These are phyloP conservation scores for Phenoliferia sp. DNA, from an alignment of 1,284 basidiomycete species.

Conservation along the genomic window DNA sequence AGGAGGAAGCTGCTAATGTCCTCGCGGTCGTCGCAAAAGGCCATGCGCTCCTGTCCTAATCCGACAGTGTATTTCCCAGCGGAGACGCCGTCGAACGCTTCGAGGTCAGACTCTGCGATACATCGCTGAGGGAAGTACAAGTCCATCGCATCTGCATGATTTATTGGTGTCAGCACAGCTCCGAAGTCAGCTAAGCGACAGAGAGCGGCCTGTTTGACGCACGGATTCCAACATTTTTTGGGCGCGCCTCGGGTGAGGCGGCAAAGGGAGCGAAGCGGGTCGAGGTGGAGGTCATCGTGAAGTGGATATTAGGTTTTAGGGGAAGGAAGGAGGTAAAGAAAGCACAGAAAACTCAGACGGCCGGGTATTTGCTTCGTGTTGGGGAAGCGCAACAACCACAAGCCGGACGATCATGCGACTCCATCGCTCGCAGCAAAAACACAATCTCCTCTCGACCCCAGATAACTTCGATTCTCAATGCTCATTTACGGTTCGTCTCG, in stretches of 20 bases:
- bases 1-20: conserved; percentile 98
- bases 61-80: conserved; percentile 99
- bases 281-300: conserved; percentile 4
- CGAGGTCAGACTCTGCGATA: conserved; percentile 90
- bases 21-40: conserved; percentile 51
- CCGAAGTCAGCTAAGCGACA: background rate
- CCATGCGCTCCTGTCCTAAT: conserved; percentile 95
- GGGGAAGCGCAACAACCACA: too few species aligned
- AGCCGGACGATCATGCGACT: too few species aligned
- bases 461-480: too few species aligned
- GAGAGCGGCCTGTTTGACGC: background rate
- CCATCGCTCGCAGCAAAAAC: too few species aligned
- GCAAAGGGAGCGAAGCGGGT: conserved; percentile 20
- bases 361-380: too few species aligned
- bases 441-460: too few species aligned
- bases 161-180: background rate
- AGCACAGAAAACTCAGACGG: too few species aligned
- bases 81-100: conserved; percentile 90
- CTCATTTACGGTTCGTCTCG: too few species aligned
- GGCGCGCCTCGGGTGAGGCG: conserved; percentile 22
- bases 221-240: conserved; percentile 33
- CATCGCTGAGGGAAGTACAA: conserved; percentile 53
- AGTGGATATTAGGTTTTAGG: background rate
- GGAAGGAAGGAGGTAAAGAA: background rate
- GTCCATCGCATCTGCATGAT: conserved; percentile 53